Evolutionary conservation across 2,329 filamentous ascomycete genomes (phyloP), one percentile per base, ranked within the genome.

Genomic region (Neobulgaria alba): DNA sequence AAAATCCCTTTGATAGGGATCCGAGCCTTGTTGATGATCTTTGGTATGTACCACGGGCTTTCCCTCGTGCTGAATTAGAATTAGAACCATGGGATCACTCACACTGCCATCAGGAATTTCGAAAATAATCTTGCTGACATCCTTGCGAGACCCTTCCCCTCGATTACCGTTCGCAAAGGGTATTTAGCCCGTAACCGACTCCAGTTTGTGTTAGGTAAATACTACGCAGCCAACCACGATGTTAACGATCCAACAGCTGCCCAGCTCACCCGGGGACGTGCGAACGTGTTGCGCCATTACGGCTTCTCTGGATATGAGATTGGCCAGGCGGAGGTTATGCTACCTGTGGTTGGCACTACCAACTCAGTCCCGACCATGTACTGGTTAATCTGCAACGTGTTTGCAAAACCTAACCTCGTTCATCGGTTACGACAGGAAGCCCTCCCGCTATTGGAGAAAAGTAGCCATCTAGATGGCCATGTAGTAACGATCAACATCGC

Each of bases 1-100:
- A 62, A 2, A 68, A 71, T 41, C 67, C 67, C 0, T 58, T 69
- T 14, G 57, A 44, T n/a, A 36, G 52, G 0, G 49, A 67, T 8
- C 51, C 57, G 3, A 46, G 45, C 7, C 46, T 69, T 3, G 39
- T 65, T 2, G 52, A 66, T 5, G 57, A 59, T n/a, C 58, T 69
- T n/a, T 63, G 60, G 63, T 63, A 53, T 15, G 43, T 29, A 10
- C 10, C 32, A n/a, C n/a, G n/a, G n/a, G n/a, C 26, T n/a, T 12
- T 8, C 2, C 20, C 20, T 5, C 29, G 21, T 8, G 21, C 39
- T 38, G 4, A 18, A n/a, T n/a, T n/a, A n/a, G n/a, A n/a, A n/a
- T n/a, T n/a, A n/a, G n/a, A n/a, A n/a, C n/a, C n/a, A n/a, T n/a
- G n/a, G n/a, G n/a, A 8, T 23, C 21, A 29, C 16, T 12, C 37